These are phyloP conservation scores for Kwoniella shivajii DNA, from an alignment of 1,284 basidiomycete species.

Conservation along the genomic window DNA sequence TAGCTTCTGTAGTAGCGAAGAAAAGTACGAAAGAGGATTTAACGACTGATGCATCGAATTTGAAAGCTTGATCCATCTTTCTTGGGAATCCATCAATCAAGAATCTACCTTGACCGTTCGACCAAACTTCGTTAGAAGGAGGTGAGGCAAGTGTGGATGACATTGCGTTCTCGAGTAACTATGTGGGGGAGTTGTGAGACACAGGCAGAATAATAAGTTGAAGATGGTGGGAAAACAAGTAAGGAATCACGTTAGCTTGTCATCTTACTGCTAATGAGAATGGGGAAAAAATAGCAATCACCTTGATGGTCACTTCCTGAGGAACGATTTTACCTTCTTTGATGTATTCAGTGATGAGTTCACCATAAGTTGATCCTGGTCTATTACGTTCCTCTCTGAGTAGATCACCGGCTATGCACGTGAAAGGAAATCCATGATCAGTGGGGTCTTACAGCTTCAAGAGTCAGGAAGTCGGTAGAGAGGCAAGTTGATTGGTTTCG, in stretches of 20 bases:
- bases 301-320: constrained; percentile 92
- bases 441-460: neutral
- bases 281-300: constrained; percentile 17
- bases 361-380: constrained; percentile 79
- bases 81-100: constrained; percentile 97
- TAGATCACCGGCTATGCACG: constrained; percentile 81
- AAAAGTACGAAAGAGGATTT: constrained; percentile 78
- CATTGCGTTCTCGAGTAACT: constrained; percentile 92
- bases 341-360: constrained; percentile 86
- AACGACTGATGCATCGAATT: constrained; percentile 89
- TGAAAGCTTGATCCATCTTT: constrained; percentile 96
- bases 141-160: constrained; percentile 60
- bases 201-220: too few species aligned
- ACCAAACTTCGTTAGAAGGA: constrained; percentile 59
- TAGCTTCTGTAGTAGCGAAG: constrained; percentile 84
- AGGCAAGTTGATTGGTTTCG: neutral
- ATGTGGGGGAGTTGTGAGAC: neutral
- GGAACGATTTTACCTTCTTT: constrained; percentile 94
- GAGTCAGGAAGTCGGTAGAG: neutral
- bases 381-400: constrained; percentile 91
- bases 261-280: too few species aligned
- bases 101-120: constrained; percentile 77
- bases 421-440: neutral
- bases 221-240: too few species aligned
- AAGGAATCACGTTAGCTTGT: too few species aligned